Base-by-base conservation (phyloP, 2,329 filamentous ascomycete species). In the Cephalotrichum gorgonifer region DNA sequence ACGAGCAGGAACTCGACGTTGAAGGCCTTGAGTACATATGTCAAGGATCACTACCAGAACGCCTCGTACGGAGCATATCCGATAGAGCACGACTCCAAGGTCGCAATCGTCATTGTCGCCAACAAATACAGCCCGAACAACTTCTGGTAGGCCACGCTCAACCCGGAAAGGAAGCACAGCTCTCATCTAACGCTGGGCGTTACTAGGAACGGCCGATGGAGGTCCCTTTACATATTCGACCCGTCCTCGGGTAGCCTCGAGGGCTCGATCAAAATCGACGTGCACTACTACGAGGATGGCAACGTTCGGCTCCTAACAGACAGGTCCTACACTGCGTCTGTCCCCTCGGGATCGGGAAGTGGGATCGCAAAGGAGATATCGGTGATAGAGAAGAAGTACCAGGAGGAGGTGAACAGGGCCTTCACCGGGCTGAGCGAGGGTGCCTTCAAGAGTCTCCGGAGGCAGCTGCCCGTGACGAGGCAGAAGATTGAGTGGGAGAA, bases 401-500 rank as follows among this genome's bases (percentile, higher is more conserved):
- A 98, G 69, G 90, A 96, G 65, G 89, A 96, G 62, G 71, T 98
- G 57, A 98, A 97, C 71, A 80, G 81, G 62, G 89, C 89, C 15
- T 97, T 98, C 65, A 83, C 82, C 14, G 85, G 76, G 55, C 72
- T 98, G 63, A 93, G 88, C 61, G 93, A 98, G 70, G 91, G 90
- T 9, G 88, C 89, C 1, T 98, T 98, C 71, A 98, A 97, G 78
- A 81, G 83, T 2, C 69, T 98, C 64, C 81, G 93, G 62, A 81
- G 93, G 68, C 93, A 97, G 70, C 72, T 98, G 63, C 93, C 93
- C 1, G 89, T 98, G 52, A 98, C 93, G 53, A 83, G 93, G 62
- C 93, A 98, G 74, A 96, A 96, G 78, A 91, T 98, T 58, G 93
- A 98, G 70, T 98, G 93, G 93, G 91, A 98, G 67, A 96, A 95